These are phyloP conservation scores for Metschnikowia corniflorae DNA, from an alignment of 805 yeast genomes.

Conservation along the genomic window DNA sequence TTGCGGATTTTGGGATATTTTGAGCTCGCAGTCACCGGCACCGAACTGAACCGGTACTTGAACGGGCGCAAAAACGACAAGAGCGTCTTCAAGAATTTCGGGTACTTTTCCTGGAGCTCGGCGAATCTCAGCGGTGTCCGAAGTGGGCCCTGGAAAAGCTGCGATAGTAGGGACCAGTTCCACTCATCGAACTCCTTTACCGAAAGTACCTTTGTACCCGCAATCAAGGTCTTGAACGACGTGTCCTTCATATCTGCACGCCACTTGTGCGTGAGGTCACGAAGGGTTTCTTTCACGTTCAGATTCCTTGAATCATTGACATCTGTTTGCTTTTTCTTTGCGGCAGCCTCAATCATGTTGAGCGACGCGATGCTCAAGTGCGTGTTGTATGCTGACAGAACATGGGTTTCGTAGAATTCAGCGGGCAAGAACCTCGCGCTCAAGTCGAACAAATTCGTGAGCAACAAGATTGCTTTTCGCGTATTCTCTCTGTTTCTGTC, in stretches of 20 bases:
- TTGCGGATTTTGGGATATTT: conserved; percentile 29
- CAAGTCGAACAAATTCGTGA: conserved; percentile 58
- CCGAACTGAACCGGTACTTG: conserved; percentile 65
- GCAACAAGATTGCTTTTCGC: conserved; percentile 58
- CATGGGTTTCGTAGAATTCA: conserved; percentile 27
- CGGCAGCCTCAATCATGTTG: conserved; percentile 15
- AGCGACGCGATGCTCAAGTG: conserved; percentile 13
- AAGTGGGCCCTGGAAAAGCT: conserved; percentile 82
- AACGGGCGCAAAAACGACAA: conserved; percentile 89
- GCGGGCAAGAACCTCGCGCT: conserved; percentile 54
- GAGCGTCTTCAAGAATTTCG: conserved; percentile 81
- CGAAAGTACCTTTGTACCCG: conserved; percentile 65
- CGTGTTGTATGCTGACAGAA: conserved; percentile 10
- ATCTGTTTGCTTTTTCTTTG: conserved; percentile 5
- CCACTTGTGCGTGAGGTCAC: conserved; percentile 21
- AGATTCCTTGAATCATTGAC: neutral
- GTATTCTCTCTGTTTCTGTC: conserved; percentile 44
- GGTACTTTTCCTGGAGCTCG: conserved; percentile 65
- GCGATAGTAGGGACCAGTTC: conserved; percentile 78
- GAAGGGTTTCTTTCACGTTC: conserved; percentile 22
- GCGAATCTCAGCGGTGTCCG: conserved; percentile 67
- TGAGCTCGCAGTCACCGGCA: conserved; percentile 15
- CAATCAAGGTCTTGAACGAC: conserved; percentile 62
- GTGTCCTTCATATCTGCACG: conserved; percentile 50
- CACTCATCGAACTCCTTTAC: conserved; percentile 79